Base-by-base conservation (phyloP, 108 stramenopile species). In the Discostella pseudostelligera region DNA sequence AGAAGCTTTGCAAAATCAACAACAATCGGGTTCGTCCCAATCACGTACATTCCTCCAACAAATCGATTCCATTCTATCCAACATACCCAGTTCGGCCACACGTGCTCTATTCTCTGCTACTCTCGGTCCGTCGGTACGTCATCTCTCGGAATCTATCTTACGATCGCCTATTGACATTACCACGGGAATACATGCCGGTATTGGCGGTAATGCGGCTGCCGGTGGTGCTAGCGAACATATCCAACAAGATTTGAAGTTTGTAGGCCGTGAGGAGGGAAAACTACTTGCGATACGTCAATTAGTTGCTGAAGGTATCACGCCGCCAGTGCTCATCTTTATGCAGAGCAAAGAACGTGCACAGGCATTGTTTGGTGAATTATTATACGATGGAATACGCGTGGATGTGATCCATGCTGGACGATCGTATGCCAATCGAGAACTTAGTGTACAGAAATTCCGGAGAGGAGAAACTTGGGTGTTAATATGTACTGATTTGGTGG, bases 401-500 rank as follows among this genome's bases (percentile, higher is more conserved):
- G 97, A 97, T 67, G 94, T 93, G 13, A 95, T 99, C 36, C 97
- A 98, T 70, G 92, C 96, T 3, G 96, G 84, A 51, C 83, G 92
- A 26, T 87, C 94, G 11, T 78, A 66, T 39, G 72, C 83, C 21
- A 91, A 96, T n/a, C 80, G 99, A 8, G 96, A 98, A 39, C 80
- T 66, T 6, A 95, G 93, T 22, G 92, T 99, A 24, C 81, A 83
- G 8, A 90, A 87, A 24, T 98, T 99, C 71, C 86, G 98, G 10
- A 84, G 67, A 55, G 99, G 99, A 8, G 94, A 96, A 16, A 93
- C 96, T 0, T 99, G 99, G 98, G 85, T 99, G 3, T 78, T 99
- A 35, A 96, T 99, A 50, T 94, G 91, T 56, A 99, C 99, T 13
- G 99, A 99, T 53, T 73, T 99, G n/a, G 93, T 97, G 39, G 94